Conservation (phyloP, 2,329 filamentous ascomycete genomes). For the Emergomyces orientalis region DNA sequence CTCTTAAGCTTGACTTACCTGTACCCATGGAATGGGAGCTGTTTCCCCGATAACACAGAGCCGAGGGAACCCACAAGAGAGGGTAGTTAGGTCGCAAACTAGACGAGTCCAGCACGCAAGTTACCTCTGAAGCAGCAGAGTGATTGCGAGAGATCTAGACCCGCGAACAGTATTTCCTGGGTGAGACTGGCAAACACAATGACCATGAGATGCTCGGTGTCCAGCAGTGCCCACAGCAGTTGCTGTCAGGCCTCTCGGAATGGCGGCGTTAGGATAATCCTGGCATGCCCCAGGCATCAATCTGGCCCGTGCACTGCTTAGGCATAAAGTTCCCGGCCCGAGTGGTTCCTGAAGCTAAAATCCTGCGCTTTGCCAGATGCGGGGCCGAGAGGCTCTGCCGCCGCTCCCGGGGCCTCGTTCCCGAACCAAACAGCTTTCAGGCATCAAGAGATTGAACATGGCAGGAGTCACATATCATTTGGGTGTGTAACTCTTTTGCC, state of each 20-base stretch:
- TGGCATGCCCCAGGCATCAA: not conserved
- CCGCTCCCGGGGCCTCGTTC: not conserved
- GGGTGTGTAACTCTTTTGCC: not conserved
- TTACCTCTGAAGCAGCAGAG: not conserved
- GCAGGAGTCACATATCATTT: no score
- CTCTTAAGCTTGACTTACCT: not conserved
- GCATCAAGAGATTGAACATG: no score
- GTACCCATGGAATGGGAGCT: not conserved
- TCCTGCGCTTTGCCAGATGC: not conserved
- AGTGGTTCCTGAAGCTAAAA: not conserved
- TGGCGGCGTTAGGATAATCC: slow-evolving; percentile 3
- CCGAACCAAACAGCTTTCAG: not conserved
- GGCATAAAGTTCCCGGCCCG: slow-evolving; percentile 3
- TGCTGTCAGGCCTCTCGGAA: not conserved
- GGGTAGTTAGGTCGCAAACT: not conserved
- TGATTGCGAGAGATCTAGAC: not conserved
- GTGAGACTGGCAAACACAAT: not conserved
- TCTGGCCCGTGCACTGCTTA: not conserved
- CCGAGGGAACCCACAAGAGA: not conserved
- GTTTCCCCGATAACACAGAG: no score
- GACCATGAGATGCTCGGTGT: not conserved
- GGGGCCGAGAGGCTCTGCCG: not conserved
- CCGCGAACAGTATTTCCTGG: not conserved
- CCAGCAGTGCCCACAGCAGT: not conserved
- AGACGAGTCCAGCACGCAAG: not conserved